Evolutionary conservation across 768 basidiomycete genomes (phyloP).

Genomic region (Sistotremastrum niveocremeum): DNA sequence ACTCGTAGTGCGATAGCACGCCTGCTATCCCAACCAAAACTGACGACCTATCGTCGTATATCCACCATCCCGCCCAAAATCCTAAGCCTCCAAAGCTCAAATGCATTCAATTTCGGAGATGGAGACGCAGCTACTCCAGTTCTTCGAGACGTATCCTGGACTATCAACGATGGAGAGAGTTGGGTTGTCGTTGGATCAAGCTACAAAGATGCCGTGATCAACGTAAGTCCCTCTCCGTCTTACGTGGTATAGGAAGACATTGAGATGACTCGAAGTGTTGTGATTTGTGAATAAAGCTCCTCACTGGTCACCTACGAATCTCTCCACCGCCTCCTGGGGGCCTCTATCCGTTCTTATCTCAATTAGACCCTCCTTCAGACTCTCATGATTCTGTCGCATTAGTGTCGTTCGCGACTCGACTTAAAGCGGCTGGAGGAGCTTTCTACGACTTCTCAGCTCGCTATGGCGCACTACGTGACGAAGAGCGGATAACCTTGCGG

Average conservation of each 20-base stretch:
- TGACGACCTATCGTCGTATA: too few relatives aligned
- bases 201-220: conserved; percentile 47
- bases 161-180: conserved; percentile 42
- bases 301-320: conserved; percentile 61
- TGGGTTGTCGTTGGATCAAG: conserved; percentile 69
- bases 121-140: conserved; percentile 29
- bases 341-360: conserved; percentile 61
- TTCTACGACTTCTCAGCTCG: conserved; percentile 92
- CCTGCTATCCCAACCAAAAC: too few relatives aligned
- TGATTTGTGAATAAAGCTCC: conserved; percentile 29
- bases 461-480: conserved; percentile 79
- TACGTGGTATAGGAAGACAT: background rate
- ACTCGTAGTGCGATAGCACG: too few relatives aligned
- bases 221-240: conserved; percentile 29
- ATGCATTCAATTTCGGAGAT: conserved; percentile 49
- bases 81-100: conserved; percentile 10
- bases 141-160: conserved; percentile 44
- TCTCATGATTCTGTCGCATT: conserved; percentile 36
- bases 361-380: conserved; percentile 23
- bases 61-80: too few relatives aligned
- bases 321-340: conserved; percentile 52
- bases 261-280: background rate
- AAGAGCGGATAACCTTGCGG: conserved; percentile 64
- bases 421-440: conserved; percentile 42
- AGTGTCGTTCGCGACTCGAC: conserved; percentile 57